phyloP scores from a whole-genome alignment of 371 early-diverging fungal species.

The Apophysomyces elegans region DNA sequence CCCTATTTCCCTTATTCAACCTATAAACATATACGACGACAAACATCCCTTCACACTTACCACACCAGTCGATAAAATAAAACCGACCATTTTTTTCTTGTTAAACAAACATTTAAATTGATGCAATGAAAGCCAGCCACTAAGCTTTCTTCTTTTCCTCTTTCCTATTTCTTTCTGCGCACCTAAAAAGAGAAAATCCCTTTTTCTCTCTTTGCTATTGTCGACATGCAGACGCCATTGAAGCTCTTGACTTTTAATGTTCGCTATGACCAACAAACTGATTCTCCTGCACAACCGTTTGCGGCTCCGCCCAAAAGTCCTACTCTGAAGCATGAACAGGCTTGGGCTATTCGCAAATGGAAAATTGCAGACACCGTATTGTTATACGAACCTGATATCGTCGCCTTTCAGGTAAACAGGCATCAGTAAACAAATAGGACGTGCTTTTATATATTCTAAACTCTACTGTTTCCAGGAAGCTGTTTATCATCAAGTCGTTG shows the following conservation, averaged over 20 bases:
- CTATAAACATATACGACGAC: neutral
- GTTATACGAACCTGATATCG: conserved; percentile 47
- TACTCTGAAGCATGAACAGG: conserved; percentile 38
- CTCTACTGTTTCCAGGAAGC: conserved; percentile 40
- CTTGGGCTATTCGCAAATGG: conserved; percentile 54
- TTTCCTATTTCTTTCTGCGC: conserved; percentile 18
- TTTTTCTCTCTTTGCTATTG: conserved; percentile 5
- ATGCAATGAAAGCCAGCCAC: conserved; percentile 14
- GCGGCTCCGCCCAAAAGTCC: conserved; percentile 29
- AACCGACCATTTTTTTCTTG: neutral
- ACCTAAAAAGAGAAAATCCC: neutral
- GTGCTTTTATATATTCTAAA: neutral
- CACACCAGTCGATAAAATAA: neutral
- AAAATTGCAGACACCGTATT: conserved; percentile 52
- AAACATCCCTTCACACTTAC: neutral
- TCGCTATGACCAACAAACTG: conserved; percentile 39
- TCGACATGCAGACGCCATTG: conserved; percentile 11
- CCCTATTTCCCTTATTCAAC: neutral
- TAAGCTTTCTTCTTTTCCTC: conserved; percentile 14
- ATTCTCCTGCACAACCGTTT: conserved; percentile 26
- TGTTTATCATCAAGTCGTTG: conserved; percentile 47
- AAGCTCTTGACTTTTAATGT: conserved; percentile 53
- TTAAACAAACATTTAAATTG: neutral
- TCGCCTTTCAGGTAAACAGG: conserved; percentile 46
- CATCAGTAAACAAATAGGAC: neutral